Evolutionary conservation across 176 grass and related monocot species (phyloP).

Genomic region (Themeda triandra): DNA sequence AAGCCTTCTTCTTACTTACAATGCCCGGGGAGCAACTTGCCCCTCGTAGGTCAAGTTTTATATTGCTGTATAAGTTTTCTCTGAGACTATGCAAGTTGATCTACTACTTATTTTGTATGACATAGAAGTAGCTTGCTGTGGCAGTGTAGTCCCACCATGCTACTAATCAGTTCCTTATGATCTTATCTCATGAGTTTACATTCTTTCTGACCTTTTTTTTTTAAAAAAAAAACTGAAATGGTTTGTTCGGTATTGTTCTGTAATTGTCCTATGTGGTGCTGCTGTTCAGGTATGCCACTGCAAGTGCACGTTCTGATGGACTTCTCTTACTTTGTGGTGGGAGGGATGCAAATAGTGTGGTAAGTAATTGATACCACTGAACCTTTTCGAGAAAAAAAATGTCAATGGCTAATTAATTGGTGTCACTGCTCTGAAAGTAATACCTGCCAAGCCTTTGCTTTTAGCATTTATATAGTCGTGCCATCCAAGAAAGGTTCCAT

Average conservation of each 20-base stretch:
- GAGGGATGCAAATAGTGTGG: slow-evolving; percentile 98
- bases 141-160: slow-evolving; percentile 25
- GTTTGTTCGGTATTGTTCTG: slow-evolving; percentile 1
- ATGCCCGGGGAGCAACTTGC: too few relatives aligned
- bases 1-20: too few relatives aligned
- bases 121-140: slow-evolving; percentile 17
- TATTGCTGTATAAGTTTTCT: slow-evolving; percentile 9
- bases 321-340: slow-evolving; percentile 98
- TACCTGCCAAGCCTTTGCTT: neutral
- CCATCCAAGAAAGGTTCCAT: slow-evolving; percentile 6
- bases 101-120: slow-evolving; percentile 34
- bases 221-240: neutral
- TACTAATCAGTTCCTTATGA: slow-evolving; percentile 21
- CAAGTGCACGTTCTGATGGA: slow-evolving; percentile 97
- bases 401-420: neutral
- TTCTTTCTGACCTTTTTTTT: neutral
- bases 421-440: neutral
- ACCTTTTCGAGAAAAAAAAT: neutral
- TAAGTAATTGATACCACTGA: slow-evolving; percentile 31
- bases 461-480: neutral
- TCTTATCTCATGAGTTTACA: slow-evolving; percentile 21
- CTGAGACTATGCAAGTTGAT: slow-evolving; percentile 21
- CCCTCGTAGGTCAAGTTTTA: too few relatives aligned
- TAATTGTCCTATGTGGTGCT: slow-evolving; percentile 25
- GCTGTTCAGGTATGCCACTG: slow-evolving; percentile 96